A percentile compares a stretch with the other conserved stretches of the same genome.
Evolutionary conservation across 805 yeast species (phyloP).

Genomic region (Lipomyces sp.): DNA sequence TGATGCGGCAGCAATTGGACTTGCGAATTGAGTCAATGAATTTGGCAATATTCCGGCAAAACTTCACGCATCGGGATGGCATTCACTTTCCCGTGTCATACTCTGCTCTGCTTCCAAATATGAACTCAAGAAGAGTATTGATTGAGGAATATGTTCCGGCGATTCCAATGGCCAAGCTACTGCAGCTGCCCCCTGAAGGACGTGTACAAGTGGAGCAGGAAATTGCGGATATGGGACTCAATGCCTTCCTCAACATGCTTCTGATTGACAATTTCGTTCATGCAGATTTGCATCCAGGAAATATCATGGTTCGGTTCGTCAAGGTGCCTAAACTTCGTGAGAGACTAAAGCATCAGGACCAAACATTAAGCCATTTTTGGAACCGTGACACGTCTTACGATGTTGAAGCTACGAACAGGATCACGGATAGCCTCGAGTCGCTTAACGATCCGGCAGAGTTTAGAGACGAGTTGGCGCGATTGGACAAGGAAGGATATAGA

Average conservation of each 20-base stretch:
- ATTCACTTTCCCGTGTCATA: conserved; percentile 83
- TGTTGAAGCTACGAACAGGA: conserved; percentile 39
- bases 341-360: conserved; percentile 4
- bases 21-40: conserved; percentile 87
- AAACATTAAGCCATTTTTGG: conserved; percentile 18
- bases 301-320: conserved; percentile 76
- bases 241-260: conserved; percentile 91
- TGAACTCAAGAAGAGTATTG: conserved; percentile 69
- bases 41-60: conserved; percentile 68
- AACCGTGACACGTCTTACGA: conserved; percentile 31
- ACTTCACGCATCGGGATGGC: conserved; percentile 62
- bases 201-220: conserved; percentile 50
- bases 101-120: conserved; percentile 45
- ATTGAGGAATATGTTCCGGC: conserved; percentile 89
- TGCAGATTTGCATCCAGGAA: conserved; percentile 97
- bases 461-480: conserved; percentile 47
- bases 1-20: conserved; percentile 90
- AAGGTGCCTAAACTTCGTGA: conserved; percentile 42
- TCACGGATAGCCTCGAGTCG: conserved; percentile 38
- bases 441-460: conserved; percentile 36
- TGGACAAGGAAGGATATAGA: conserved; percentile 64
- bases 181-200: conserved; percentile 50
- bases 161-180: conserved; percentile 73
- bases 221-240: conserved; percentile 81
- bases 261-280: conserved; percentile 92